Evolutionary conservation across 805 yeast genomes (phyloP), one percentile per base, ranked within the genome.

Genomic region (Ogataea minuta): DNA sequence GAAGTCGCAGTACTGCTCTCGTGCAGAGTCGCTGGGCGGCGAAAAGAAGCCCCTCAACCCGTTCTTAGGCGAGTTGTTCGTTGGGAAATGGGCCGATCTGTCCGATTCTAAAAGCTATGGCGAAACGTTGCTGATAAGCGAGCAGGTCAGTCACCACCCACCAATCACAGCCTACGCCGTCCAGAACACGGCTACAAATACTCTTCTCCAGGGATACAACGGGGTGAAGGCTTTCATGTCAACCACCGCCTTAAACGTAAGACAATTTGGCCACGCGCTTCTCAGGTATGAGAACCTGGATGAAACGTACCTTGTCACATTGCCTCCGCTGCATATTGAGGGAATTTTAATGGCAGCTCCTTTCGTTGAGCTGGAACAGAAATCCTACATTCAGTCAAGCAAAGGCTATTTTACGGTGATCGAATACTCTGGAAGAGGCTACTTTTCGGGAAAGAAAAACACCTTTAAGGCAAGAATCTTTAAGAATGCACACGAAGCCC

Each of bases 1-100:
- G 52, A 78, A 91, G 60, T 87, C 95, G 17, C 98, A 93, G 67
- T 93, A 91, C 63, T 85, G 95, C 60, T 84, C 95, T 15, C 77
- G 99, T 60, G 86, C 79, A 61, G 97, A 91, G 67, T 74, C 81
- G 38, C 76, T 85, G 75, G 98, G 98, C n/a, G 74, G 87, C 28
- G 99, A 93, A 66, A 93, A 93, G 76, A 93, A 93, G 66, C 98
- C 99, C 7, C 70, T 93, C 61, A 93, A 93, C 61, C 99, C 99
- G 31, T 91, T 93, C 57, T 69, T 93, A 49, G 99, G 99, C 41
- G 99, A 93, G 68, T 71, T 89, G 34, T 93, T 90, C 55, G 84
- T 87, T 26, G 98, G 96, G 33, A 80, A 83, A 55, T 89, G 97
- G 95, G 66, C 64, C 3, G 87, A 79, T 49, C 57, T 59, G 33